Evolutionary conservation across 352 stramenopile genomes (phyloP).

Genomic region (Phytophthora fragariae): DNA sequence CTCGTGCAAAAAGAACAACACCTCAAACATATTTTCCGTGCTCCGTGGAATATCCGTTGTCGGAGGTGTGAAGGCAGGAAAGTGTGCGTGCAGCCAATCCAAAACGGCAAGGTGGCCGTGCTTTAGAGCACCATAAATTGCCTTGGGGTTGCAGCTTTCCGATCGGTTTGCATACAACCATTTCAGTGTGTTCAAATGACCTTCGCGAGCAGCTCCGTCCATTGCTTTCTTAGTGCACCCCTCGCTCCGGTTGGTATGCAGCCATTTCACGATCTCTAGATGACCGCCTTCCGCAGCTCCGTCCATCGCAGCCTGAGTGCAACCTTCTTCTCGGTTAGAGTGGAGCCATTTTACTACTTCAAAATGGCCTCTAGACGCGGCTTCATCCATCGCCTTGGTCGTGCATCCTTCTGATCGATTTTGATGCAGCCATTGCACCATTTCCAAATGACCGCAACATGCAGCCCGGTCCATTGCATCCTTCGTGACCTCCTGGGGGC

Average conservation of each 20-base stretch:
- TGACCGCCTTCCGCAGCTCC: not conserved
- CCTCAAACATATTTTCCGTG: not conserved
- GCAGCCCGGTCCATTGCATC: not conserved
- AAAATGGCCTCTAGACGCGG: not conserved
- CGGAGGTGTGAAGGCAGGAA: not conserved
- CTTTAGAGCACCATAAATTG: not conserved
- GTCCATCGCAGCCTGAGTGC: not conserved
- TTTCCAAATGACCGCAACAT: not conserved
- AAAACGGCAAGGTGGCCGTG: not conserved
- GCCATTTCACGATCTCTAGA: constrained; percentile 1
- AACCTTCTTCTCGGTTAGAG: not conserved
- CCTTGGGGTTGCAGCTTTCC: not conserved
- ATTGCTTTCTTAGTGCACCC: not conserved
- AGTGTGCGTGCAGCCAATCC: not conserved
- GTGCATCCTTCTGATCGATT: constrained; percentile 2
- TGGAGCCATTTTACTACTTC: not conserved
- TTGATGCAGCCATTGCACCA: constrained; percentile 1
- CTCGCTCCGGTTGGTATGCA: not conserved
- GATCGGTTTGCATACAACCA: not conserved
- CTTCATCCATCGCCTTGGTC: not conserved
- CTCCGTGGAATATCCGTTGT: not conserved
- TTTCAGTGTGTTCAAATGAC: not conserved
- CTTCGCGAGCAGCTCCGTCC: not conserved
- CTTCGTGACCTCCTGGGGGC: not conserved
- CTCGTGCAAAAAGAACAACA: not conserved